Evolutionary conservation across 2,329 filamentous ascomycete species (phyloP).

Genomic region (Chaetomium sp.): DNA sequence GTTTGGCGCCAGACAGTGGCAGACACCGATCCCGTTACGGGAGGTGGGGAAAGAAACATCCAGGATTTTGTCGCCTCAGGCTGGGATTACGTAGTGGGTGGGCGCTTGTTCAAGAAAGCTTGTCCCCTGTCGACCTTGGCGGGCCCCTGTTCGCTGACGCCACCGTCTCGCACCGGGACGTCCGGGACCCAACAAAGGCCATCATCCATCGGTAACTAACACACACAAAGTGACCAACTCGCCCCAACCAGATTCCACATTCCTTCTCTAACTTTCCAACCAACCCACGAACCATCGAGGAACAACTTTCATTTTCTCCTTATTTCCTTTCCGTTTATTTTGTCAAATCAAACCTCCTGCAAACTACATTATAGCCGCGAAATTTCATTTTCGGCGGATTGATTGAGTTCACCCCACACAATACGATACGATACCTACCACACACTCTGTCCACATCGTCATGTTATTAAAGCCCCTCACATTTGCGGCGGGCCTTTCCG

Average conservation of each 20-base stretch:
- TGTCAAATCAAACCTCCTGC: not conserved
- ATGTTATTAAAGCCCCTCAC: conserved; percentile 40
- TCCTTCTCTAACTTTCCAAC: conserved; percentile 3
- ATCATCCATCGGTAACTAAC: not conserved
- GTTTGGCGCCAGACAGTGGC: too few species aligned
- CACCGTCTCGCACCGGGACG: not conserved
- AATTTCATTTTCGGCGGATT: too few species aligned
- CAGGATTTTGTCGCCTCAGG: conserved; percentile 1
- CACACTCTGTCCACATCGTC: conserved; percentile 1
- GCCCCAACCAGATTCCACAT: conserved; percentile 1
- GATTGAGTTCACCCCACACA: too few species aligned
- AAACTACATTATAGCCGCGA: too few species aligned
- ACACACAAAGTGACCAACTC: not conserved
- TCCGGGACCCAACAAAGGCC: not conserved
- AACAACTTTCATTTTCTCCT: not conserved
- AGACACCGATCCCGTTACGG: too few species aligned
- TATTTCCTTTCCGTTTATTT: not conserved
- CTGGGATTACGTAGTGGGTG: conserved; percentile 8
- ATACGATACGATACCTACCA: not conserved
- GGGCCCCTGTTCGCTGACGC: not conserved
- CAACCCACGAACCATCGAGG: not conserved
- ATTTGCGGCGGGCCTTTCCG: conserved; percentile 36
- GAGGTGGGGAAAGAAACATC: too few species aligned
- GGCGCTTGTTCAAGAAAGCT: not conserved
- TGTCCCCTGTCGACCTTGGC: not conserved